Evolutionary conservation across 108 stramenopile genomes (phyloP), one percentile per base, ranked within the genome.

Genomic region (Poteriospumella lacustris): DNA sequence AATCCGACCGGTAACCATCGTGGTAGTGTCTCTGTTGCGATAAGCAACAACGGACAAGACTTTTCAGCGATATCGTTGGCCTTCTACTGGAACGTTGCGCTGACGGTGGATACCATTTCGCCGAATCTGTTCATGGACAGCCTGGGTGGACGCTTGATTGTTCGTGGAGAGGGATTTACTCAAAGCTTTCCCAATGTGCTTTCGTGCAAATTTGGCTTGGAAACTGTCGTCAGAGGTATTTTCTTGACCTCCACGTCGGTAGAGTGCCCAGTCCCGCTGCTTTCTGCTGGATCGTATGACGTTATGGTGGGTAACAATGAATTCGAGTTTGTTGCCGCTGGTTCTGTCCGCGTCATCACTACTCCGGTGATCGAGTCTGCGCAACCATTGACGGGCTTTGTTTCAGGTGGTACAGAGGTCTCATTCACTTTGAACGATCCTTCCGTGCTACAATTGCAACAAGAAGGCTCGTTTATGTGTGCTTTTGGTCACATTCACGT

Each of bases 81-180:
- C 15, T 34, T 73, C 5, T 73, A 73, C 42, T 73, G 70, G 70
- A 3, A 5, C 3, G 3, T 9, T 12, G 26, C 70, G 3, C 9
- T 73, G 26, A 42, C 24, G 15, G 33, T 73, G 9, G 12, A 73
- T 12, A 28, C 38, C 70, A 34, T 73, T 5, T 38, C 38, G 3
- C 70, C 70, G 29, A 56, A 73, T 36, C 36, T 31, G 31, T 5
- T 73, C 36, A 19, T 73, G 15, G 36, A 42, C 3, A 42, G 26
- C 19, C 44, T 26, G 5, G 47, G 47, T 5, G 5, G 9, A 42
- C 38, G 26, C 38, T 9, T 73, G 5, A 38, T 3, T 44, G 31
- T 73, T 26, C 12, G 5, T 73, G 70, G 70, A 12, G 41, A 39
- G 9, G 70, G 70, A 73, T 73, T 73, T 42, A 12, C 9, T 9